Conservation (phyloP, 169 alveolate genomes). For the Perkinsus chesapeaki region DNA sequence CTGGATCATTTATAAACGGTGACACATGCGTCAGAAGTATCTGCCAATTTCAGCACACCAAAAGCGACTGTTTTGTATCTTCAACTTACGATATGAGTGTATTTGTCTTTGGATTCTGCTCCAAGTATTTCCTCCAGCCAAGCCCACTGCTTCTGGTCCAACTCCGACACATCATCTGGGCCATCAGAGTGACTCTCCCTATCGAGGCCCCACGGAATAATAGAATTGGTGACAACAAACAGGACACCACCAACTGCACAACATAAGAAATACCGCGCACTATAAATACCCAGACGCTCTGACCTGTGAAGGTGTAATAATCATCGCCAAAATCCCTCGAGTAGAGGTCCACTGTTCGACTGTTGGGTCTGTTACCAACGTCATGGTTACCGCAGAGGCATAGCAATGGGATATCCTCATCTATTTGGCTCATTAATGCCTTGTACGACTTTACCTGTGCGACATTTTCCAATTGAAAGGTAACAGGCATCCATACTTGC, state of each 20-base stretch:
- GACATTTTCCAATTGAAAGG: not conserved
- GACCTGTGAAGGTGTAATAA: not conserved
- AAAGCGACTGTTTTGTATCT: not conserved
- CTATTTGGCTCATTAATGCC: not conserved
- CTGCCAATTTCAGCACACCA: not conserved
- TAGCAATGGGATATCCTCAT: not conserved
- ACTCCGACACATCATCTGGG: not conserved
- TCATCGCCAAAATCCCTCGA: not conserved
- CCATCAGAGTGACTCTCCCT: not conserved
- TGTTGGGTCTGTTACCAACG: conserved; percentile 9
- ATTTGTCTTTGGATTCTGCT: not conserved
- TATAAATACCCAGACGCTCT: not conserved
- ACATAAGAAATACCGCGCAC: not conserved
- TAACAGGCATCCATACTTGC: not conserved
- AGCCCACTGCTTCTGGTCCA: not conserved
- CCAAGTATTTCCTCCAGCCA: not conserved
- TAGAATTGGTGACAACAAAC: not conserved
- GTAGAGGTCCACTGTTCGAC: not conserved
- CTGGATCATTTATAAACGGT: not conserved
- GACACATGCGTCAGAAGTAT: not conserved
- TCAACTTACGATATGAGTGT: not conserved
- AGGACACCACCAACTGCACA: not conserved
- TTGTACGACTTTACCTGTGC: not conserved
- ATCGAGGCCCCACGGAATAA: not conserved
- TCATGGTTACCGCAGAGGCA: conserved; percentile 15